Percentiles rank a stretch among this genome's conserved stretches.
Evolutionary conservation across 2,329 filamentous ascomycete species (phyloP).

Genomic region (Ophiostoma perfectum): DNA sequence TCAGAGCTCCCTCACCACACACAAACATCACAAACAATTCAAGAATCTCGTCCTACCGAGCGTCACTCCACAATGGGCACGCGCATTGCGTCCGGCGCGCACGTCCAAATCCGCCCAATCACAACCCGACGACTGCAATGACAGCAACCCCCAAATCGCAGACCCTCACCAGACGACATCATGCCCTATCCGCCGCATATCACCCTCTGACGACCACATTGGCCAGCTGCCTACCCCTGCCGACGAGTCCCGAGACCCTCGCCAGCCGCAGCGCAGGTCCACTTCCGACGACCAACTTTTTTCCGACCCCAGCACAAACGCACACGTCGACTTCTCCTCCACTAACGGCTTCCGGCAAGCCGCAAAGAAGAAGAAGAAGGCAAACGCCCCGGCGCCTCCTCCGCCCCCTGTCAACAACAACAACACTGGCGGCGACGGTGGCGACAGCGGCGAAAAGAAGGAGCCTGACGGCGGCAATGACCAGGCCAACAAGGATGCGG

Average conservation of each 20-base stretch:
- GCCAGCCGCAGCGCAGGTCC: slow-evolving; percentile 23
- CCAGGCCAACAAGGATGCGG: slow-evolving; percentile 30
- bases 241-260: not conserved
- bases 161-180: slow-evolving; percentile 26
- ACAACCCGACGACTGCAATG: slow-evolving; percentile 17
- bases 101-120: slow-evolving; percentile 20
- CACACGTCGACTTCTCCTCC: slow-evolving; percentile 53
- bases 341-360: slow-evolving; percentile 51
- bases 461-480: slow-evolving; percentile 30
- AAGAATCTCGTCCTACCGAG: slow-evolving; percentile 29
- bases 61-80: slow-evolving; percentile 31
- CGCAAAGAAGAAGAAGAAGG: slow-evolving; percentile 52
- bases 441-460: slow-evolving; percentile 34
- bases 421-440: slow-evolving; percentile 33
- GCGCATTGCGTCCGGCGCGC: slow-evolving; percentile 16
- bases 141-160: slow-evolving; percentile 24
- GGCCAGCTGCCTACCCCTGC: slow-evolving; percentile 14
- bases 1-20: slow-evolving; percentile 14
- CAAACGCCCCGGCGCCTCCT: not conserved
- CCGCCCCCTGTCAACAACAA: slow-evolving; percentile 38
- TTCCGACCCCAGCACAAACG: slow-evolving; percentile 41
- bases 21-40: not conserved
- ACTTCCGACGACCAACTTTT: slow-evolving; percentile 36
- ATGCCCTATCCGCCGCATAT: slow-evolving; percentile 21
- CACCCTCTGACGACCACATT: slow-evolving; percentile 10